A percentile compares a stretch with the other conserved stretches of the same genome.
These are phyloP conservation scores for Neodidymelliopsis sp. DNA, from an alignment of 2,329 filamentous ascomycete species.

Conservation along the genomic window DNA sequence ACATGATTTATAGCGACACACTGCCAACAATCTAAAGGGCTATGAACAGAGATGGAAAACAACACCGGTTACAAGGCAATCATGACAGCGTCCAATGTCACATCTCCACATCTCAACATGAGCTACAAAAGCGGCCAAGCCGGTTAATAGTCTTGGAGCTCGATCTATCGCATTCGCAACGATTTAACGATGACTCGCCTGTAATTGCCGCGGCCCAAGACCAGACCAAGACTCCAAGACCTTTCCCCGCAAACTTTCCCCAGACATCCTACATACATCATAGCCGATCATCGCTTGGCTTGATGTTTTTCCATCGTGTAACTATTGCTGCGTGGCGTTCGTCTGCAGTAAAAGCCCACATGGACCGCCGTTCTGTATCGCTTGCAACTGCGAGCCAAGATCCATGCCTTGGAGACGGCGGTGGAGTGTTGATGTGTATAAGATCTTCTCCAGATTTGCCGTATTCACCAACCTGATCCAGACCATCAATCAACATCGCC, in stretches of 20 bases:
- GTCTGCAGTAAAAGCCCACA: neutral
- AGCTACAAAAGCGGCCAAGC: too few relatives aligned
- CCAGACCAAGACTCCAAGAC: conserved; percentile 24
- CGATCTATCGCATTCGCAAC: too few relatives aligned
- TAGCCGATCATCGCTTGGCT: conserved; percentile 9
- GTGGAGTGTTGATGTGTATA: conserved; percentile 12
- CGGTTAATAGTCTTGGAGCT: too few relatives aligned
- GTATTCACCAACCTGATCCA: too few relatives aligned
- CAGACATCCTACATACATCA: conserved; percentile 14
- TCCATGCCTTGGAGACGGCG: conserved; percentile 2
- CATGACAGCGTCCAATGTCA: too few relatives aligned
- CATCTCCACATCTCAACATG: too few relatives aligned
- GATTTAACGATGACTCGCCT: conserved; percentile 5
- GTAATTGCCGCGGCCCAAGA: conserved; percentile 21
- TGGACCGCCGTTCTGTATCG: conserved; percentile 6
- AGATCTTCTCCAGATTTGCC: conserved; percentile 9
- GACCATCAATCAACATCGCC: too few relatives aligned
- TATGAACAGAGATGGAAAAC: too few relatives aligned
- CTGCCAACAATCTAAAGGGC: too few relatives aligned
- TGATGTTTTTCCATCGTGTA: conserved; percentile 11
- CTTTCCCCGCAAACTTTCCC: conserved; percentile 26
- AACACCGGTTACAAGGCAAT: too few relatives aligned
- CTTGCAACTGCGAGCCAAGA: conserved; percentile 12
- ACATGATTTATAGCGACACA: too few relatives aligned
- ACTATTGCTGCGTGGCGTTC: conserved; percentile 7